Evolutionary conservation across 345 rosid genomes (phyloP).

Genomic region (Theobroma cacao): DNA sequence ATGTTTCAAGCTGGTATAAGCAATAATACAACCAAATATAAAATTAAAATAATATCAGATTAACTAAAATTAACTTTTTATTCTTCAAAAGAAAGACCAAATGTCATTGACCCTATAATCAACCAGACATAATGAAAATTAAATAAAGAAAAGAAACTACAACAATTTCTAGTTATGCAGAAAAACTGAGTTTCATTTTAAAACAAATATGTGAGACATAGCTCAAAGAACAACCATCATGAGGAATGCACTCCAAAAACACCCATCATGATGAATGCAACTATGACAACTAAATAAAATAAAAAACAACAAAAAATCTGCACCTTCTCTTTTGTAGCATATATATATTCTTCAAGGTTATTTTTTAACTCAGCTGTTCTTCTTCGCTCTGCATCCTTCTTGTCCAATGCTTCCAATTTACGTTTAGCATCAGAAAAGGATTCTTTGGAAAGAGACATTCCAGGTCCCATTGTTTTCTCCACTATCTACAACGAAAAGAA

Average conservation of each 20-base stretch:
- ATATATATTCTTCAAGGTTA: conserved; percentile 89
- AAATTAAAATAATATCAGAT: conserved; percentile 3
- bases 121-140: background rate
- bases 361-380: conserved; percentile 94
- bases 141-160: background rate
- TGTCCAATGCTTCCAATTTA: conserved; percentile 76
- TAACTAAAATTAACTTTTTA: background rate
- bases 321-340: conserved; percentile 95
- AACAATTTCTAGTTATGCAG: background rate
- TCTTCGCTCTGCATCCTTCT: conserved; percentile 85
- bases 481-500: conserved; percentile 46
- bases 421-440: conserved; percentile 61
- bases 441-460: conserved; percentile 65
- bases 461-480: conserved; percentile 82
- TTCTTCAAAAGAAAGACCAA: background rate
- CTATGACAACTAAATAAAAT: background rate
- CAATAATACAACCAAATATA: conserved; percentile 9
- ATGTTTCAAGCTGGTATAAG: conserved; percentile 64
- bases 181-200: background rate
- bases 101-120: background rate
- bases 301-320: background rate
- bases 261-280: background rate
- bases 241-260: background rate
- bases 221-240: background rate
- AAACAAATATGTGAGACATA: background rate